These are phyloP conservation scores for Termitomyces sp. DNA, from an alignment of 768 basidiomycete species.

Conservation along the genomic window DNA sequence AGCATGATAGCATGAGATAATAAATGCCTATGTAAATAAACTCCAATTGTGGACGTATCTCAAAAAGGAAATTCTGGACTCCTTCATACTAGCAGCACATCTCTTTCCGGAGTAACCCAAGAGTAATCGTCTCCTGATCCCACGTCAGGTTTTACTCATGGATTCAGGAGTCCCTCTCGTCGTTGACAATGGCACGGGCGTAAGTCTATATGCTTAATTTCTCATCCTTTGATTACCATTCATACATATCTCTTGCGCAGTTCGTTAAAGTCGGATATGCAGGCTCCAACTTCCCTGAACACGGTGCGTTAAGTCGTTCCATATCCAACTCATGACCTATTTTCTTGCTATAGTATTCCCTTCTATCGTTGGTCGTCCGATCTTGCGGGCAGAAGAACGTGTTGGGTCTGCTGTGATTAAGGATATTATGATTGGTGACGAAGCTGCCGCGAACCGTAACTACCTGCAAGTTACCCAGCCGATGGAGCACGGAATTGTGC, in stretches of 20 bases:
- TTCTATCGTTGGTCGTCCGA: slow-evolving; percentile 94
- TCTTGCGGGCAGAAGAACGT: slow-evolving; percentile 95
- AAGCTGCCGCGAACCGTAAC: slow-evolving; percentile 89
- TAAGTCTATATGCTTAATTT: slow-evolving; percentile 30
- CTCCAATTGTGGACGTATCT: too few relatives aligned
- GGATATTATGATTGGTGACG: slow-evolving; percentile 98
- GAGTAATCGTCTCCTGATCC: not conserved
- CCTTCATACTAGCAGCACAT: too few relatives aligned
- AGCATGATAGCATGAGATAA: too few relatives aligned
- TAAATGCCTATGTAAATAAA: too few relatives aligned
- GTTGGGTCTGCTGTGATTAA: slow-evolving; percentile 83
- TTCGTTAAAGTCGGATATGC: slow-evolving; percentile 91
- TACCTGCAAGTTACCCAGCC: slow-evolving; percentile 97
- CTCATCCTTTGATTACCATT: slow-evolving; percentile 1
- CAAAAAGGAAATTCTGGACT: not conserved
- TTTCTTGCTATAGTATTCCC: slow-evolving; percentile 67
- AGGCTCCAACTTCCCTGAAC: slow-evolving; percentile 92
- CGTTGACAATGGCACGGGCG: slow-evolving; percentile 87
- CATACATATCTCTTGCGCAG: slow-evolving; percentile 31
- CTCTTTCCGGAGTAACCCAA: not conserved
- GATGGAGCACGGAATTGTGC: slow-evolving; percentile 98
- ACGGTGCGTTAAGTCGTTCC: slow-evolving; percentile 48
- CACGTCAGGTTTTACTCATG: slow-evolving; percentile 22
- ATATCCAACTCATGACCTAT: not conserved
- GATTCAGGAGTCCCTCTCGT: slow-evolving; percentile 56